Conservation (phyloP, 805 yeast genomes). For the Groenewaldozyma tartarivorans region DNA sequence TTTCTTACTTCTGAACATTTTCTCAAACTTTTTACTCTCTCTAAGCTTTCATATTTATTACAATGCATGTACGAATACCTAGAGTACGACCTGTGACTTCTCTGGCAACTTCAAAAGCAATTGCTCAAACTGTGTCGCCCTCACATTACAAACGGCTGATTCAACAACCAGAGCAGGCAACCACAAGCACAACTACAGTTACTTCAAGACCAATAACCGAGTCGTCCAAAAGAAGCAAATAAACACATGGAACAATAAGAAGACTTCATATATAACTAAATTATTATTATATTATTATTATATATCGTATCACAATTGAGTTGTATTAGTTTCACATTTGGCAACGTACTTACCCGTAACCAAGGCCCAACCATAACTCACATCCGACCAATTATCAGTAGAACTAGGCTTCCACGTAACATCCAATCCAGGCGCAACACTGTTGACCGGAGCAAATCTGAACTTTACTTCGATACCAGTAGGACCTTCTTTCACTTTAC, state of each 20-base stretch:
- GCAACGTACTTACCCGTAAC: constrained; percentile 12
- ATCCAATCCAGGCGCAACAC: not conserved
- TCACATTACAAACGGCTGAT: no score
- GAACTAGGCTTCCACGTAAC: not conserved
- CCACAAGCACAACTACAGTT: no score
- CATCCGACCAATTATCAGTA: constrained; percentile 1
- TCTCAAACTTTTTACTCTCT: no score
- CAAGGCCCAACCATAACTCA: constrained; percentile 12
- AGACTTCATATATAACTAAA: constrained; percentile 1
- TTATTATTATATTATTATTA: constrained; percentile 1
- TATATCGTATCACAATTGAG: constrained; percentile 2
- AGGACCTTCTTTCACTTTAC: constrained; percentile 59
- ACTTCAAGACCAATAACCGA: not conserved
- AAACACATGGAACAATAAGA: no score
- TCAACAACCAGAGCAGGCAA: no score
- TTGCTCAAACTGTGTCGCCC: no score
- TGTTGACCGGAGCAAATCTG: constrained; percentile 1
- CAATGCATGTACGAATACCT: no score
- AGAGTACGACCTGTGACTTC: no score
- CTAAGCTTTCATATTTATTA: no score
- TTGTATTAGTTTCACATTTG: constrained; percentile 14
- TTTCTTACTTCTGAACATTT: no score
- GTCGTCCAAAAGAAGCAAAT: not conserved
- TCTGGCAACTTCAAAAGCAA: no score
- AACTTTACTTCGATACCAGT: constrained; percentile 58